Base-by-base conservation (phyloP, 2,329 filamentous ascomycete genomes). In the Talaromyces funiculosus region DNA sequence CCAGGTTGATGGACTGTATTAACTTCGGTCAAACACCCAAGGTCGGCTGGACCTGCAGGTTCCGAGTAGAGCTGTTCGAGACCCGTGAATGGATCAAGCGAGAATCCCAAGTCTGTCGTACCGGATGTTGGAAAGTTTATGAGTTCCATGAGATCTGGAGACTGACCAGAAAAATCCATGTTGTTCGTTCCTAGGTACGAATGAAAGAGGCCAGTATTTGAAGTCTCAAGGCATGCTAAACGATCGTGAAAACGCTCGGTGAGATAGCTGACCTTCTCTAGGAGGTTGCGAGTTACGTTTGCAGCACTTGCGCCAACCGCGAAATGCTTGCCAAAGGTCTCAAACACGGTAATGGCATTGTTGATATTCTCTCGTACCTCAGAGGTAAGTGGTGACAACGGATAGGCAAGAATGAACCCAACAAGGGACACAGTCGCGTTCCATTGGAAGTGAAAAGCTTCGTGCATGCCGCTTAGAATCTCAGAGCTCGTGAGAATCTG, bases 401-500 rank as follows among this genome's bases (percentile, higher is more conserved):
- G 77, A 54, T 76, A 71, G 0, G 74, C 73, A 0, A 80, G 62
- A 2, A 76, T 64, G 62, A 76, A 80, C 5, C 77, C 78, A 8
- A 79, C 60, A 1, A 79, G 67, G 2, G 74, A 72, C 18, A 80
- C 63, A 1, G 73, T 67, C 0, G 76, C 74, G 60, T 78, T 75
- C 75, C 77, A 79, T 62, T 79, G 77, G 69, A 74, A 79, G 24
- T 77, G 74, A 55, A 77, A 79, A 0, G 71, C 68, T 54, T 77
- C 72, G 61, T 75, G 69, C 70, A 70, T 76, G 7, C 76, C 75
- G n/a, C 61, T 60, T 0, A 78, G 63, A 20, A 77, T 67, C 14
- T 69, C 66, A 1, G 74, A 74, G 3, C 65, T 61, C 1, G 62
- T 65, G 20, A 69, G 64, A 1, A 72, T 65, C 45, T 78, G 74